phyloP scores from a whole-genome alignment of 495 filamentous ascomycete species.

The Podospora comata region DNA sequence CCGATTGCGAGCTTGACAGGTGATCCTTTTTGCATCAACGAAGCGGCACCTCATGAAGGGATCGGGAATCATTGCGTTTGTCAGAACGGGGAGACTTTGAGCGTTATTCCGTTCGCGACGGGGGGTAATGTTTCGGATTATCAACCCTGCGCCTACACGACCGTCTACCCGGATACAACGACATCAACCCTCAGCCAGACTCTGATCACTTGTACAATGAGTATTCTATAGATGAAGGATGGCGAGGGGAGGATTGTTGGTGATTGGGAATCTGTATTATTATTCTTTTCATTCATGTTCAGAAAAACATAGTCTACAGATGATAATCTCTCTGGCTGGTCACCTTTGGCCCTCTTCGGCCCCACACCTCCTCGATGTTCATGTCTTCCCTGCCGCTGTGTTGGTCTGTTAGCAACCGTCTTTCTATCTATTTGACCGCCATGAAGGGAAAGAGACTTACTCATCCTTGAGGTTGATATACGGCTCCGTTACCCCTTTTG shows the following conservation, averaged over 20 bases:
- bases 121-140: conserved; percentile 19
- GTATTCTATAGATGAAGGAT: not conserved
- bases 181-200: not conserved
- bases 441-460: conserved; percentile 35
- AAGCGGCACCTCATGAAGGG: conserved; percentile 19
- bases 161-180: conserved; percentile 8
- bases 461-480: conserved; percentile 42
- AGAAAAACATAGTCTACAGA: conserved; percentile 19
- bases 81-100: conserved; percentile 20
- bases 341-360: conserved; percentile 37
- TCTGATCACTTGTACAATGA: not conserved
- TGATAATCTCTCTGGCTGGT: conserved; percentile 39
- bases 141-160: conserved; percentile 26
- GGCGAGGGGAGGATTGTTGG: not conserved
- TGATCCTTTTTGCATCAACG: conserved; percentile 21
- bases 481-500: conserved; percentile 47
- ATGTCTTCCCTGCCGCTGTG: conserved; percentile 48
- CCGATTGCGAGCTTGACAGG: conserved; percentile 17
- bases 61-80: conserved; percentile 24
- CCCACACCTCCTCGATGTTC: conserved; percentile 50
- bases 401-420: conserved; percentile 19
- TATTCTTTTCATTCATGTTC: not conserved
- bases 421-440: not conserved
- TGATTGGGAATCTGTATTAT: not conserved
- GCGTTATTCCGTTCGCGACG: conserved; percentile 13